These are phyloP conservation scores for Podaxis sp. DNA, from an alignment of 768 basidiomycete genomes.

Conservation along the genomic window DNA sequence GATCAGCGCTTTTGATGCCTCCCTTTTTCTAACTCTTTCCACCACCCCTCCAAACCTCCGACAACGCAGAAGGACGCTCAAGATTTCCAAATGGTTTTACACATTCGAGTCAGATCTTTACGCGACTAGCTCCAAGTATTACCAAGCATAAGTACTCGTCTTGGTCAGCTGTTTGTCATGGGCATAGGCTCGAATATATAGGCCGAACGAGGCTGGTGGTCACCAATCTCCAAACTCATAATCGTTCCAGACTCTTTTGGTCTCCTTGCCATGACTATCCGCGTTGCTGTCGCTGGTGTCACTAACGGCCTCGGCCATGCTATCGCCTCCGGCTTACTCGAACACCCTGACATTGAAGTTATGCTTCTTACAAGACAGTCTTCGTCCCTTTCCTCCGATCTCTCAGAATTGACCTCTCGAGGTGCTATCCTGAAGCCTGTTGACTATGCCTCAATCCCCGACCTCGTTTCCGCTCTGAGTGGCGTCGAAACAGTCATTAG, in stretches of 20 bases:
- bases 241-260: neutral
- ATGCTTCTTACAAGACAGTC: neutral
- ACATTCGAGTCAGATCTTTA: too few relatives aligned
- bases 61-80: too few relatives aligned
- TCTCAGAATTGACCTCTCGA: neutral
- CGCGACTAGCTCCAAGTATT: too few relatives aligned
- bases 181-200: neutral
- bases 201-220: neutral
- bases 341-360: neutral
- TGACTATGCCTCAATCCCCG: neutral
- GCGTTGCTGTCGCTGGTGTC: slow-evolving; percentile 9
- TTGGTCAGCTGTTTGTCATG: too few relatives aligned
- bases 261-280: neutral
- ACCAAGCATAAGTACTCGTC: too few relatives aligned
- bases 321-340: slow-evolving; percentile 4
- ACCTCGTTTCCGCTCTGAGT: neutral
- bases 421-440: neutral
- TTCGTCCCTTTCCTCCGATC: neutral
- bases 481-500: neutral
- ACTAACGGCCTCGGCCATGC: slow-evolving; percentile 9
- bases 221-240: neutral
- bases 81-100: too few relatives aligned
- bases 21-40: too few relatives aligned
- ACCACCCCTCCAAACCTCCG: too few relatives aligned
- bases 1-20: too few relatives aligned